Evolutionary conservation across 2,329 filamentous ascomycete genomes (phyloP), one percentile per base, ranked within the genome.

Genomic region (Phialocephala subalpina): DNA sequence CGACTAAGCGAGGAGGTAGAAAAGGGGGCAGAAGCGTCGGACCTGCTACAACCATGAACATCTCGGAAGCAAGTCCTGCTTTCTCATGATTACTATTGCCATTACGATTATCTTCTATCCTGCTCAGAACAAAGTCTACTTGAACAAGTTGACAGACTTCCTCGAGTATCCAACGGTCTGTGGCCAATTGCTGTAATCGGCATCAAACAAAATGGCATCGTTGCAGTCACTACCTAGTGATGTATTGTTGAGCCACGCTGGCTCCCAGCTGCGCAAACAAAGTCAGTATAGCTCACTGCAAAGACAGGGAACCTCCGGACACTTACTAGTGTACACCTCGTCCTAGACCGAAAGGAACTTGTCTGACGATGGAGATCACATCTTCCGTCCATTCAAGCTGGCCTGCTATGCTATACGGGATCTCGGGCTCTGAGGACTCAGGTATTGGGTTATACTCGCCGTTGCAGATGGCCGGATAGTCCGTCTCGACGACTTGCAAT

Each of bases 391-490:
- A 93, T 1, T 80, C 80, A 3, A 79, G 77, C 80, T 93, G 90
- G 0, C 90, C 91, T 0, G 81, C 84, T 0, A 83, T 83, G 0
- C 83, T 86, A 71, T 91, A 88, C 0, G 90, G 87, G 64, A 92
- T 90, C 63, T 74, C 79, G 0, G 81, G 73, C 59, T 76, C 70
- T 22, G 73, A 75, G 60, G 77, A 70, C 38, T 67, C 60, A 0
- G 77, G 76, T 45, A 73, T 73, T 1, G 74, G 73, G 33, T 73
- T 71, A 67, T 85, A 86, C 3, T 78, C 77, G 0, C 89, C 87
- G n/a, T 81, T 83, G 73, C 90, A 93, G 5, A 82, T 83, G 0
- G 82, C 86, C 0, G 91, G 90, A 87, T 90, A 93, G 78, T 93
- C 82, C 0, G 86, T 89, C 78, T 93, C 90, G 0, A 88, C 89